Conservation (phyloP, 495 filamentous ascomycete genomes). For the Lasiosphaeriaceae sp. region DNA sequence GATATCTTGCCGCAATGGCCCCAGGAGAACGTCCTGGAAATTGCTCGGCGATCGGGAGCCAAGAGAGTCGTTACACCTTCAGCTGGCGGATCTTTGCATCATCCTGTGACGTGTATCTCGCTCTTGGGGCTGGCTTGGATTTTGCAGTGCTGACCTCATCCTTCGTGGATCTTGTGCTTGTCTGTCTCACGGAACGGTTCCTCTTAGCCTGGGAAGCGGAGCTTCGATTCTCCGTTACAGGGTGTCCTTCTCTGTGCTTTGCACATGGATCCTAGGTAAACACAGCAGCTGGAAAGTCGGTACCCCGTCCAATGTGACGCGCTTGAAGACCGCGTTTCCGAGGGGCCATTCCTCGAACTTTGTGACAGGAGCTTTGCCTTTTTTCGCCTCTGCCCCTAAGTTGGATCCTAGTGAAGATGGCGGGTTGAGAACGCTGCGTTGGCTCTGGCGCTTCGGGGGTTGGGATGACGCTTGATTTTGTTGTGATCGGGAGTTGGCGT, state of each 20-base stretch:
- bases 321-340: slow-evolving; percentile 1
- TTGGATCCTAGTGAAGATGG: slow-evolving; percentile 10
- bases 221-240: neutral
- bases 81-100: slow-evolving; percentile 11
- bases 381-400: neutral
- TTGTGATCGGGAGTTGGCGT: slow-evolving; percentile 11
- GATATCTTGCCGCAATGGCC: no score
- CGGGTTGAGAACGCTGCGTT: slow-evolving; percentile 4
- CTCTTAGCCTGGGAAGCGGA: neutral
- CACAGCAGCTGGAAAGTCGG: slow-evolving; percentile 2
- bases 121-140: slow-evolving; percentile 4
- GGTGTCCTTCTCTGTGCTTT: neutral
- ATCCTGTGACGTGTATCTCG: slow-evolving; percentile 10
- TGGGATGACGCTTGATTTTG: neutral
- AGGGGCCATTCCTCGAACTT: slow-evolving; percentile 6
- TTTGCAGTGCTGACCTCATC: slow-evolving; percentile 6
- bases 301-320: neutral
- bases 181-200: slow-evolving; percentile 16
- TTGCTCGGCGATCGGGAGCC: slow-evolving; percentile 6
- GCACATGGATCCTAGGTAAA: slow-evolving; percentile 2
- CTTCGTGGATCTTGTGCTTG: slow-evolving; percentile 6
- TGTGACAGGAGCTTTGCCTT: neutral
- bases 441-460: slow-evolving; percentile 3
- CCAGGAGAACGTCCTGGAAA: slow-evolving; percentile 10
- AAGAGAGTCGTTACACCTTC: slow-evolving; percentile 10